Percentiles rank a stretch among this genome's conserved stretches.
These are phyloP conservation scores for Aureobasidium sp. DNA, from an alignment of 2,329 filamentous ascomycete genomes.

Conservation along the genomic window DNA sequence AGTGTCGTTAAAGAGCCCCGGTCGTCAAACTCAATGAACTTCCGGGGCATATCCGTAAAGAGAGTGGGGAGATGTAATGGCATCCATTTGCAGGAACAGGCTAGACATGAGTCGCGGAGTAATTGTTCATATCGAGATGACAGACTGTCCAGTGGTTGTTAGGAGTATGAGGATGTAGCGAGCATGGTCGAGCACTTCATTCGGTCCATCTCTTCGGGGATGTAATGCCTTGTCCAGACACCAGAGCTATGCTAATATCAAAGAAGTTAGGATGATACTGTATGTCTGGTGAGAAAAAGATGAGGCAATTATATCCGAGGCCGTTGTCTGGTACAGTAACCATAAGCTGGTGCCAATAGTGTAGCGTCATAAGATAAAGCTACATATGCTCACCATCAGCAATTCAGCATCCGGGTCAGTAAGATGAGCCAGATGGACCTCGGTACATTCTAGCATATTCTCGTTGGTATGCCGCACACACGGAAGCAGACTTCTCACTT, in stretches of 20 bases:
- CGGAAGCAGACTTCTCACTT: not conserved
- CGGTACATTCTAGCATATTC: not conserved
- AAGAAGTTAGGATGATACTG: not conserved
- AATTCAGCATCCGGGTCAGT: not conserved
- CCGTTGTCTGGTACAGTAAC: not conserved
- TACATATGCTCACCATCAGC: not conserved
- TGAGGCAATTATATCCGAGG: not conserved
- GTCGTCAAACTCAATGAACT: not conserved
- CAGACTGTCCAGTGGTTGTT: not conserved
- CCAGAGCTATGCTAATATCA: not conserved
- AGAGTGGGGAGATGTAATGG: not conserved
- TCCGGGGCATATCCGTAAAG: not conserved
- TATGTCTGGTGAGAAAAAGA: not conserved
- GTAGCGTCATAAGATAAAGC: not conserved
- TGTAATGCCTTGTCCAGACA: not conserved
- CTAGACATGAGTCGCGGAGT: not conserved
- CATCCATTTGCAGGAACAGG: not conserved
- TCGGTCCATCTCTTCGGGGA: too few relatives aligned
- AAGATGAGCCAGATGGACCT: too few relatives aligned
- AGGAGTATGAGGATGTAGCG: not conserved
- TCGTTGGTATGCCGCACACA: not conserved
- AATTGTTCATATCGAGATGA: not conserved
- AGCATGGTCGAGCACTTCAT: not conserved
- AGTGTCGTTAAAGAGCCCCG: not conserved
- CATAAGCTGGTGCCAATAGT: not conserved